phyloP scores from a whole-genome alignment of 108 stramenopile species.

The Cyclotella atomus region DNA sequence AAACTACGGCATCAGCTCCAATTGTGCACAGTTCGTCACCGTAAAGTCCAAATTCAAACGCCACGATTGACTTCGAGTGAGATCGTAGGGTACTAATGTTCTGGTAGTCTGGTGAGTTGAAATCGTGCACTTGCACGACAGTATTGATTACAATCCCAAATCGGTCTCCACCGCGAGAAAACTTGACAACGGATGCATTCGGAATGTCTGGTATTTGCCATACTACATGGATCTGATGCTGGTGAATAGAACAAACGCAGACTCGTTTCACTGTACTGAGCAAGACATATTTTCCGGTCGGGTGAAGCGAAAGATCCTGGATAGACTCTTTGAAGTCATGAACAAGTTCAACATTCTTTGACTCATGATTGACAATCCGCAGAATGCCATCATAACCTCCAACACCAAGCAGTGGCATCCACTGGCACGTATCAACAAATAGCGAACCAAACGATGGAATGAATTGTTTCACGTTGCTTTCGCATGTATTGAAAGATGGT shows the following conservation, averaged over 20 bases:
- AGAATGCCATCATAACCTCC: conserved; percentile 11
- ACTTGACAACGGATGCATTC: not conserved
- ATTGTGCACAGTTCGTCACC: conserved; percentile 1
- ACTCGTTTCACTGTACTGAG: not conserved
- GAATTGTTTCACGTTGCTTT: not conserved
- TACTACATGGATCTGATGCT: not conserved
- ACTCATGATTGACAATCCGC: not conserved
- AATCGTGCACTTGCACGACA: conserved; percentile 1
- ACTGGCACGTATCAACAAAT: not conserved
- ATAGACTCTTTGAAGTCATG: conserved; percentile 7
- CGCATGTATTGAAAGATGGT: not conserved
- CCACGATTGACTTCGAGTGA: conserved; percentile 1
- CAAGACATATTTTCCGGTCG: conserved; percentile 4
- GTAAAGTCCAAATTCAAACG: not conserved
- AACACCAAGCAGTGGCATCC: conserved; percentile 5
- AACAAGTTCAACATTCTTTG: not conserved
- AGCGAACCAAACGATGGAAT: not conserved
- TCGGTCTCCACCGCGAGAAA: conserved; percentile 10
- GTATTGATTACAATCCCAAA: conserved; percentile 1
- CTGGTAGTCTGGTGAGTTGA: not conserved
- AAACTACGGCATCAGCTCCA: conserved; percentile 10
- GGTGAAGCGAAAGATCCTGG: not conserved
- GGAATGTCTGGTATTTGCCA: conserved; percentile 8
- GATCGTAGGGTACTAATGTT: conserved; percentile 5
- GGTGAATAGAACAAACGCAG: not conserved